Base-by-base conservation (phyloP, 2,329 filamentous ascomycete species). In the Domatiomyces globalis region DNA sequence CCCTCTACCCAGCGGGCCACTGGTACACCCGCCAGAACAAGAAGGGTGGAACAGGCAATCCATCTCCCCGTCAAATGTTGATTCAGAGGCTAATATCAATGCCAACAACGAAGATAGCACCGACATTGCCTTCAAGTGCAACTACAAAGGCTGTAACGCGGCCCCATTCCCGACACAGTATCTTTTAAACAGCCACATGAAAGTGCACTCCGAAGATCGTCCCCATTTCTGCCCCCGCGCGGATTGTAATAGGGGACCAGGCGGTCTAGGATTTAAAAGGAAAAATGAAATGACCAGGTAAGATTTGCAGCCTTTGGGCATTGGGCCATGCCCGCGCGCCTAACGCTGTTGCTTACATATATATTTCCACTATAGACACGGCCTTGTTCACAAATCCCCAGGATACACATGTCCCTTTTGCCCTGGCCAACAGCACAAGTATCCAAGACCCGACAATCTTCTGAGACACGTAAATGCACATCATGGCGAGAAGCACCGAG, bases 401-500 rank as follows among this genome's bases (percentile, higher is more conserved):
- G 90, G 90, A 54, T 98, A 96, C 63, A 82, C 95, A 27, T 98
- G 92, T 66, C 92, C 92, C 0, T 96, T 95, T 64, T 98, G 92
- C 66, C 85, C 87, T 1, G 88, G 95, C 62, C 78, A 88, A 58
- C 88, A 95, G 65, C 90, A 95, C 67, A 89, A 85, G 64, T 96
- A 96, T 66, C 92, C 92, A 4, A 77, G 92, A 60, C 92, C 92
- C 33, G 92, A 98, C 66, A 96, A 96, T 72, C 71, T 98, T 51
- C 90, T 95, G 72, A 81, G 90, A 66, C 92, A 98, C 67, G 92
- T 96, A 33, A 80, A 87, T 50, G 87, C 92, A 43, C 90, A 96
- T 65, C 92, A 96, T 65, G 72, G 82, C 42, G 89, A 96, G 63
- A 92, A 87, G 66, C 82, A 85, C 64, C 90, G 88, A 66, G 88